A percentile compares a stretch with the other conserved stretches of the same genome.
Evolutionary conservation across 306 rosid species (phyloP).

Genomic region (Malus sieversii): DNA sequence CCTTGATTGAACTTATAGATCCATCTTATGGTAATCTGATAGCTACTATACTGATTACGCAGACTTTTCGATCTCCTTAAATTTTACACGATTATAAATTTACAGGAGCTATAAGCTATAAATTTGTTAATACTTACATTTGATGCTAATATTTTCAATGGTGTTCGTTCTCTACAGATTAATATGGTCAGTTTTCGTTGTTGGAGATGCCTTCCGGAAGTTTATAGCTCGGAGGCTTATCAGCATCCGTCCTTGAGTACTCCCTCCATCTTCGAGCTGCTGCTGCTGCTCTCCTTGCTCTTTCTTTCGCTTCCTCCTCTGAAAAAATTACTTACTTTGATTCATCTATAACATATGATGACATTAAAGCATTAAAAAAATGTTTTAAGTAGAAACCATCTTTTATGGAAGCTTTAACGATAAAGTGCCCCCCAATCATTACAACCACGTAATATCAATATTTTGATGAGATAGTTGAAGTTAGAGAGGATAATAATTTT

Average conservation of each 20-base stretch:
- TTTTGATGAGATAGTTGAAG: background rate
- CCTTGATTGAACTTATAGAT: background rate
- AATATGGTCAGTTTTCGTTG: conserved; percentile 40
- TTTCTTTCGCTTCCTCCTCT: conserved; percentile 72
- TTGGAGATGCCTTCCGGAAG: conserved; percentile 64
- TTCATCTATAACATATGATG: background rate
- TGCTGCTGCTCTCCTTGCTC: conserved; percentile 74
- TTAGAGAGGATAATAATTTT: background rate
- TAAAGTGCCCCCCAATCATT: background rate
- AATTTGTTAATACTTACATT: conserved; percentile 27
- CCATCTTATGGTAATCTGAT: background rate
- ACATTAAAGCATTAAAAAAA: background rate
- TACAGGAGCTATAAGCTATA: background rate
- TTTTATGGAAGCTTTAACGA: background rate
- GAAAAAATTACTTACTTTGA: conserved; percentile 12
- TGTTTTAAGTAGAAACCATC: background rate
- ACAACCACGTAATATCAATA: background rate
- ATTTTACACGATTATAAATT: conserved; percentile 4
- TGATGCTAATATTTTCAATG: conserved; percentile 3
- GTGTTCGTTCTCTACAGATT: background rate
- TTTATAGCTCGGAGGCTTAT: conserved; percentile 73
- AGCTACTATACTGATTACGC: background rate
- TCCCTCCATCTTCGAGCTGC: conserved; percentile 96
- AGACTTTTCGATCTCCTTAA: background rate
- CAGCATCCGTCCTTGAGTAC: conserved; percentile 79